Evolutionary conservation across 257 asterid species (phyloP).

Genomic region (Plantago ovata): DNA sequence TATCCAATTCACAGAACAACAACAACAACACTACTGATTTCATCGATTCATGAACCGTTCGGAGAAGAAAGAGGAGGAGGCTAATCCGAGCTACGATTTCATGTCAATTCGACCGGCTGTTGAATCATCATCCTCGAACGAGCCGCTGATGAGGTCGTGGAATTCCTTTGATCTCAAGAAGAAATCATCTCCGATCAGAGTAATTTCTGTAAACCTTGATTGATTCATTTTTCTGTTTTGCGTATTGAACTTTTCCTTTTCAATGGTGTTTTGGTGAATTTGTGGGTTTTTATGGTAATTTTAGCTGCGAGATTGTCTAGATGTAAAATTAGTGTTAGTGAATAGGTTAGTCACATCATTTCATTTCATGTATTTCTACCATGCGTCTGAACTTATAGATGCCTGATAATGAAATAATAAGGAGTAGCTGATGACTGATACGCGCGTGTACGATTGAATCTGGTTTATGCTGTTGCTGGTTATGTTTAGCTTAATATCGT

Average conservation of each 20-base stretch:
- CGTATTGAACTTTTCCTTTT: not conserved
- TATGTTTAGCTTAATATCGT: too few species aligned
- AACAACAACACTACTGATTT: conserved; percentile 40
- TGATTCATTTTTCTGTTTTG: not conserved
- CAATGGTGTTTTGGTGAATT: not conserved
- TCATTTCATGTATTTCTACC: not conserved
- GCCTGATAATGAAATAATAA: not conserved
- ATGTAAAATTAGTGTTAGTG: not conserved
- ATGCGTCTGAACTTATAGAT: not conserved
- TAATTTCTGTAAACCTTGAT: conserved; percentile 27
- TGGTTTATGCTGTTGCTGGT: too few species aligned
- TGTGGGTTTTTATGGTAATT: not conserved
- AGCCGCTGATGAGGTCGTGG: conserved; percentile 46
- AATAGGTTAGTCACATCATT: too few species aligned
- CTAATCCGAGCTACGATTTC: conserved; percentile 78
- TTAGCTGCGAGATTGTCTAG: conserved; percentile 6
- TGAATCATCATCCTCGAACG: conserved; percentile 39
- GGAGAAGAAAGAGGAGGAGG: conserved; percentile 55
- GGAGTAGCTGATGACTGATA: not conserved
- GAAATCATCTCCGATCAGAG: conserved; percentile 45
- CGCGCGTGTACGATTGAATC: too few species aligned
- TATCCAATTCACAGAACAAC: conserved; percentile 56
- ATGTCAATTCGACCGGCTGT: conserved; percentile 68
- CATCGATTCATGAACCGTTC: conserved; percentile 70
- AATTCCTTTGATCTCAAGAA: conserved; percentile 65